Evolutionary conservation across 768 basidiomycete genomes (phyloP).

Genomic region (Serendipita indica): DNA sequence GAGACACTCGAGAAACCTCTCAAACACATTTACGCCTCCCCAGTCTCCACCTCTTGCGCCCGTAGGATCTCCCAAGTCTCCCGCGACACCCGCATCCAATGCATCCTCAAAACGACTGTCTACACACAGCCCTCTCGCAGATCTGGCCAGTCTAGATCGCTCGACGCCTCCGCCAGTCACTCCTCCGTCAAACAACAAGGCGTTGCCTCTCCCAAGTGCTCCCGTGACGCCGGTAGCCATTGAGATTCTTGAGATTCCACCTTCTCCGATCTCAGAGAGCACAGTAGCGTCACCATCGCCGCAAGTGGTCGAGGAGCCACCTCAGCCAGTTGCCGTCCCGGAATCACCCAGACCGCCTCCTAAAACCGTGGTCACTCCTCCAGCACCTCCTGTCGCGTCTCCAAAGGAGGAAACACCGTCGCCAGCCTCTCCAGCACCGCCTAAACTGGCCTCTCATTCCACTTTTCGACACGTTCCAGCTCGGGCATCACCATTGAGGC

Average conservation of each 20-base stretch:
- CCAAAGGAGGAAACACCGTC: not conserved
- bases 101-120: conserved; percentile 4
- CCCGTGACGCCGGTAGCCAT: not conserved
- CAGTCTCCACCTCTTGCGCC: conserved; percentile 11
- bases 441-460: not conserved
- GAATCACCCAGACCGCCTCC: not conserved
- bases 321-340: not conserved
- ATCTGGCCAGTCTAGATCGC: conserved; percentile 13
- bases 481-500: conserved; percentile 1
- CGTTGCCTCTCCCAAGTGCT: not conserved
- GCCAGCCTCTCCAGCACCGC: not conserved
- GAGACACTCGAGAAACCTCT: conserved; percentile 31
- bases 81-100: not conserved
- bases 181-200: not conserved
- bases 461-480: conserved; percentile 8
- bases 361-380: not conserved
- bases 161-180: not conserved
- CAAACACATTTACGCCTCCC: conserved; percentile 16
- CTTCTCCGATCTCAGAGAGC: not conserved
- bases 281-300: not conserved
- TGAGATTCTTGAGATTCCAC: not conserved
- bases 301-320: not conserved
- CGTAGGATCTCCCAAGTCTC: conserved; percentile 6
- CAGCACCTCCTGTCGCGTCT: not conserved
- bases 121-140: conserved; percentile 1